Conservation (phyloP, 345 rosid species). For the Salix udensis region DNA sequence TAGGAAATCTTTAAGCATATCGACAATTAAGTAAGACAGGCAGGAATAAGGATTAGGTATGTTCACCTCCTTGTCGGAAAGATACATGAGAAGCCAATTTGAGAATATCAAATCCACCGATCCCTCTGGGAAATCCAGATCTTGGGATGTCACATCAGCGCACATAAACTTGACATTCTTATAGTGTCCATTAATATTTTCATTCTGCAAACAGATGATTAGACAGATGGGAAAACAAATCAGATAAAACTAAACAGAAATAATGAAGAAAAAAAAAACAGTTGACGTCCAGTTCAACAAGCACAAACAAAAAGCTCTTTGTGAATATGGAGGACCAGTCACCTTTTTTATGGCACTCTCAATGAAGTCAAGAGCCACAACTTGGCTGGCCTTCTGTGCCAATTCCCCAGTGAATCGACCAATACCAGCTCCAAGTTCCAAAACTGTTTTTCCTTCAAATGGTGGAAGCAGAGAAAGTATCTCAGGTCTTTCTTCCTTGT, state of each 20-base stretch:
- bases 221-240: conserved; percentile 8
- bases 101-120: conserved; percentile 84
- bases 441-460: conserved; percentile 61
- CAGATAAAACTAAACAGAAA: not conserved
- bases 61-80: conserved; percentile 79
- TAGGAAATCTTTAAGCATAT: not conserved
- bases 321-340: not conserved
- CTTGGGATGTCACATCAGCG: conserved; percentile 82
- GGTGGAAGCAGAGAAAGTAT: conserved; percentile 81
- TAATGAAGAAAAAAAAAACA: not conserved
- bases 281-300: not conserved
- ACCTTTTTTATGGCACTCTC: conserved; percentile 85
- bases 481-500: conserved; percentile 98
- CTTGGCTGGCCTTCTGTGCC: conserved; percentile 70
- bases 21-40: too few relatives aligned
- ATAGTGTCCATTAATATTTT: conserved; percentile 63
- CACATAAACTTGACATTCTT: conserved; percentile 81
- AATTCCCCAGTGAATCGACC: conserved; percentile 90
- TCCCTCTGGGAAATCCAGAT: conserved; percentile 51
- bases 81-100: conserved; percentile 97
- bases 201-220: conserved; percentile 49
- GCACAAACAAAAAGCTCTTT: not conserved
- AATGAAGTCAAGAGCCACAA: conserved; percentile 84
- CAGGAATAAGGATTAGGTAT: not conserved
- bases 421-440: conserved; percentile 95